phyloP scores from a whole-genome alignment of 768 basidiomycete species.

The Suillus discolor region DNA sequence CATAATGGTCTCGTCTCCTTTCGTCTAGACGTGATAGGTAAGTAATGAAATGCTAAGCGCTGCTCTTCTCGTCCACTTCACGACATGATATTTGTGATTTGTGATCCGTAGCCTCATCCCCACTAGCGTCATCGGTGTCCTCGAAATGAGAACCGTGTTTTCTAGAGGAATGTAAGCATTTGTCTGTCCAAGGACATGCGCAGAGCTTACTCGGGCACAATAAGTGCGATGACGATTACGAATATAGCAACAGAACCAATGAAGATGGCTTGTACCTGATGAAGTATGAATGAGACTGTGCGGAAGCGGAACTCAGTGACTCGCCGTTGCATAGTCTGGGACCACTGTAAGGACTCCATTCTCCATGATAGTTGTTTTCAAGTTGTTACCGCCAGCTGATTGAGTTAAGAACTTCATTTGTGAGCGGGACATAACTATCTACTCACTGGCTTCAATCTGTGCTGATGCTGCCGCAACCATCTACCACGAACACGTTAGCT shows the following conservation, averaged over 20 bases:
- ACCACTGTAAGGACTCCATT: conserved; percentile 45
- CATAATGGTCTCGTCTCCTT: neutral
- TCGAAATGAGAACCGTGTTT: conserved; percentile 85
- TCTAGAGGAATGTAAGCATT: conserved; percentile 31
- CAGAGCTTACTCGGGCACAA: conserved; percentile 73
- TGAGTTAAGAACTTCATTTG: neutral
- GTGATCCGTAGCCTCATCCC: conserved; percentile 47
- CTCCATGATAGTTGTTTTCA: conserved; percentile 50
- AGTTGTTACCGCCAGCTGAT: conserved; percentile 64
- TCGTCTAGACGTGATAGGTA: neutral
- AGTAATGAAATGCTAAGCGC: neutral
- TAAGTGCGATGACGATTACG: conserved; percentile 70
- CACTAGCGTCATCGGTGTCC: conserved; percentile 75
- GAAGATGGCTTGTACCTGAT: conserved; percentile 12
- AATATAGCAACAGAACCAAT: conserved; percentile 57
- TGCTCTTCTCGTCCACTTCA: conserved; percentile 1
- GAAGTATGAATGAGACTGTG: conserved; percentile 38
- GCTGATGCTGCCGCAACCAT: conserved; percentile 76
- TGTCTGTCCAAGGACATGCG: neutral
- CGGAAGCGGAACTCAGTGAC: conserved; percentile 9
- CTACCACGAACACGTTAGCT: conserved; percentile 24
- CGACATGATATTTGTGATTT: conserved; percentile 9
- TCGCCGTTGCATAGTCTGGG: conserved; percentile 62
- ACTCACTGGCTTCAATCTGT: conserved; percentile 76
- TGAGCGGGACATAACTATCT: neutral